Evolutionary conservation across 2,329 filamentous ascomycete species (phyloP).

Genomic region (Neoscytalidium dimidiatum): DNA sequence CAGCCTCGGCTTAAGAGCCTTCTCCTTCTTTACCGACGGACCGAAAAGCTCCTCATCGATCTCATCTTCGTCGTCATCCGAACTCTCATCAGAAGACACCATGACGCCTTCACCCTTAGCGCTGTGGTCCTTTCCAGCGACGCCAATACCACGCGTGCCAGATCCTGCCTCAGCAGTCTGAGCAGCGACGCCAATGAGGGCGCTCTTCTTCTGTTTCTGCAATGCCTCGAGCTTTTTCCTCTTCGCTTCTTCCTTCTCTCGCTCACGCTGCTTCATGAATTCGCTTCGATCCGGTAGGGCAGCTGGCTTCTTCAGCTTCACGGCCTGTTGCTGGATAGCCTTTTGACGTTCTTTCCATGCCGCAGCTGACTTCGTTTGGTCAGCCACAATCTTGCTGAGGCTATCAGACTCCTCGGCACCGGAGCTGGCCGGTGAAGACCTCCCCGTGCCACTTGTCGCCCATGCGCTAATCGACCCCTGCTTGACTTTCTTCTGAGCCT

Average conservation of each 20-base stretch:
- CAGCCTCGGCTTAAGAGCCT: conserved; percentile 34
- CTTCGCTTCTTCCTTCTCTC: conserved; percentile 70
- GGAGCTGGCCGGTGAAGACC: conserved; percentile 2
- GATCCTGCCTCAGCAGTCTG: conserved; percentile 76
- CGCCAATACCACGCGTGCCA: conserved; percentile 69
- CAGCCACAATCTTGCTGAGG: conserved; percentile 52
- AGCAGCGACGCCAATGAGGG: conserved; percentile 46
- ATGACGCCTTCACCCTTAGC: conserved; percentile 81
- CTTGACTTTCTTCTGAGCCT: conserved; percentile 27
- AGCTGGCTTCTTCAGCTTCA: conserved; percentile 25
- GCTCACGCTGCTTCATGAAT: conserved; percentile 73
- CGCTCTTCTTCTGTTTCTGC: conserved; percentile 63
- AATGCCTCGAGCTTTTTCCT: conserved; percentile 67
- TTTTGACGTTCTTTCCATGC: conserved; percentile 25
- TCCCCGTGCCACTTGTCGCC: conserved; percentile 4
- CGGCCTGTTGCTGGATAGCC: conserved; percentile 23
- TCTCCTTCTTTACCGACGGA: conserved; percentile 55
- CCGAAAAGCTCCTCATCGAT: conserved; percentile 71
- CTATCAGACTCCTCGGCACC: conserved; percentile 7
- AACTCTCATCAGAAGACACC: conserved; percentile 70
- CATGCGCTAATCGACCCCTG: conserved; percentile 27
- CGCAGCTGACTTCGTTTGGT: conserved; percentile 38
- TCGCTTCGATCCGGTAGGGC: conserved; percentile 47
- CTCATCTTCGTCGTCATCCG: conserved; percentile 57
- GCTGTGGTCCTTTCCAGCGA: conserved; percentile 77